Conservation (phyloP, 495 filamentous ascomycete species). For the Barbatosphaeria neglecta region DNA sequence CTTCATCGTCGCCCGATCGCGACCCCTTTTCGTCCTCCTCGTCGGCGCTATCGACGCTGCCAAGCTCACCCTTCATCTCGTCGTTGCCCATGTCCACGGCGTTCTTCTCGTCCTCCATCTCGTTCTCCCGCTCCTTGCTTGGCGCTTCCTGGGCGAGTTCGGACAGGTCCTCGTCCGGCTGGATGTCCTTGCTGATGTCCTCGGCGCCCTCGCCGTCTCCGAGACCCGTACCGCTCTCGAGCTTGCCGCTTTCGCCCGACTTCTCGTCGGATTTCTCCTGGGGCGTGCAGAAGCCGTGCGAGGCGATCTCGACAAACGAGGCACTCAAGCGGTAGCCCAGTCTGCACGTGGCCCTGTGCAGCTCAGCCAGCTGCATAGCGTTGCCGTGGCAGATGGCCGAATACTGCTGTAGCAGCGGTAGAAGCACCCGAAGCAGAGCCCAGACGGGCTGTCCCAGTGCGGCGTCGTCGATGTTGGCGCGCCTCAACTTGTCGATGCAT, state of each 20-base stretch:
- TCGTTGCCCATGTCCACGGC: slow-evolving; percentile 93
- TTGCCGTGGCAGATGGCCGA: slow-evolving; percentile 42
- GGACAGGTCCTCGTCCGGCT: slow-evolving; percentile 82
- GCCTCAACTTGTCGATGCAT: slow-evolving; percentile 39
- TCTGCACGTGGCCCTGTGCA: slow-evolving; percentile 60
- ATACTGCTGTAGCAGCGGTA: slow-evolving; percentile 70
- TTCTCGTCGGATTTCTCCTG: slow-evolving; percentile 59
- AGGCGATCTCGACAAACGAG: slow-evolving; percentile 61
- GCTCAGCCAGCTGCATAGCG: slow-evolving; percentile 37
- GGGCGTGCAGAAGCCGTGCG: slow-evolving; percentile 85
- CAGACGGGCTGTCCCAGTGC: slow-evolving; percentile 33
- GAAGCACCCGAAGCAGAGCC: slow-evolving; percentile 52
- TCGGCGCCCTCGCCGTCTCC: slow-evolving; percentile 90
- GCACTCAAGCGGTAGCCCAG: slow-evolving; percentile 62
- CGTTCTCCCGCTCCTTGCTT: slow-evolving; percentile 54
- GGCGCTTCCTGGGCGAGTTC: slow-evolving; percentile 78
- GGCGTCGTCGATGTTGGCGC: slow-evolving; percentile 32
- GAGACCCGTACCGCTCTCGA: slow-evolving; percentile 91
- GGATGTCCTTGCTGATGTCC: slow-evolving; percentile 94
- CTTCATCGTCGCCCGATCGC: slow-evolving; percentile 36
- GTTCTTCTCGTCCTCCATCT: slow-evolving; percentile 70
- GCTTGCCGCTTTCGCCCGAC: slow-evolving; percentile 53
- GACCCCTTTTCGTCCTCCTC: slow-evolving; percentile 44
- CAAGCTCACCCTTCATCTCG: slow-evolving; percentile 71
- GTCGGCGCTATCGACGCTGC: slow-evolving; percentile 49